Conservation (phyloP, 495 filamentous ascomycete species). For the Penicillium bovifimosum region DNA sequence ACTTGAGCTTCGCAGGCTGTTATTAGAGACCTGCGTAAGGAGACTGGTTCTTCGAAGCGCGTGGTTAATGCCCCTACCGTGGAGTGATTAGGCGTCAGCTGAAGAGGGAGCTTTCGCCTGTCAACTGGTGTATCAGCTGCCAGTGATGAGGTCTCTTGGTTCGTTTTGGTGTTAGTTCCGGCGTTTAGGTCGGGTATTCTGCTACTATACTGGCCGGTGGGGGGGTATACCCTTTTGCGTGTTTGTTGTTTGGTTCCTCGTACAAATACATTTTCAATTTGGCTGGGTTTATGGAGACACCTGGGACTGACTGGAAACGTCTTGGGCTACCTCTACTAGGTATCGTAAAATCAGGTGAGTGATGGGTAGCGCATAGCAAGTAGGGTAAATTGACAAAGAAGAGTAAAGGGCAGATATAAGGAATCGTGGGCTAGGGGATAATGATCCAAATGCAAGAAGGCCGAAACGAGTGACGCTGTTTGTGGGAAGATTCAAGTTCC, state of each 20-base stretch:
- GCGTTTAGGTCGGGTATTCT: slow-evolving; percentile 6
- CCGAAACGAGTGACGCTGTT: neutral
- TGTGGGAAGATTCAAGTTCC: slow-evolving; percentile 8
- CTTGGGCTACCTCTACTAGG: slow-evolving; percentile 9
- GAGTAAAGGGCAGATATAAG: neutral
- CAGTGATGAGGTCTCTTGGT: neutral
- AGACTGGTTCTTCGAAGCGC: slow-evolving; percentile 33
- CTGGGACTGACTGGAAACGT: neutral
- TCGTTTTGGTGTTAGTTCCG: neutral
- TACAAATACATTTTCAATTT: slow-evolving; percentile 9
- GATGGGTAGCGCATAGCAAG: neutral
- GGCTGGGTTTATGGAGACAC: neutral
- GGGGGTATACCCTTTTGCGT: slow-evolving; percentile 17
- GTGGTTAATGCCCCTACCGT: slow-evolving; percentile 16
- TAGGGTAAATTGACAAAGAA: neutral
- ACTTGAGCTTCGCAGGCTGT: slow-evolving; percentile 48
- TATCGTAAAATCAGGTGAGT: slow-evolving; percentile 7
- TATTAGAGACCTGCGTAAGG: slow-evolving; percentile 66
- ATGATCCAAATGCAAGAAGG: neutral
- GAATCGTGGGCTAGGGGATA: neutral
- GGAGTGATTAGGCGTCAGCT: slow-evolving; percentile 9
- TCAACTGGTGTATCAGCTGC: neutral
- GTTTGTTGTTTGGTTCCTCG: slow-evolving; percentile 1
- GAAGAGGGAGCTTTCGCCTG: neutral
- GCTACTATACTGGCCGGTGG: neutral